These are phyloP conservation scores for Penicillium sp. DNA, from an alignment of 2,329 filamentous ascomycete species.

Conservation along the genomic window DNA sequence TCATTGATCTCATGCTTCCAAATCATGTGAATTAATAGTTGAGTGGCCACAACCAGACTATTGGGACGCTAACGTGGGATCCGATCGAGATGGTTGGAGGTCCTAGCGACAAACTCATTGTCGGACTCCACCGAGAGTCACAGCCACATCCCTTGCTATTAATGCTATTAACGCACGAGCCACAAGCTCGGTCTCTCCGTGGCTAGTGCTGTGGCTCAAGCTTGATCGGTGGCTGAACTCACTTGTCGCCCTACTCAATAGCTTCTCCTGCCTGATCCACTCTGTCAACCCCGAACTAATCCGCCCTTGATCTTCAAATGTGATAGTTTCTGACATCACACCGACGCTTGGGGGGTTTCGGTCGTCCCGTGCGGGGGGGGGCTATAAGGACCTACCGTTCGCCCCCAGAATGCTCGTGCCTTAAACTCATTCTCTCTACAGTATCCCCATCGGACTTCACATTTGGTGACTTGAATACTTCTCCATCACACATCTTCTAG, in stretches of 20 bases:
- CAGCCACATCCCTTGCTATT: conserved; percentile 13
- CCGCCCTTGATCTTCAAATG: conserved; percentile 29
- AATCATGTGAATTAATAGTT: conserved; percentile 16
- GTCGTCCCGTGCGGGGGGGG: conserved; percentile 14
- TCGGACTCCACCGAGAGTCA: not conserved
- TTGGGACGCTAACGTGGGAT: conserved; percentile 13
- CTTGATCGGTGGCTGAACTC: conserved; percentile 4
- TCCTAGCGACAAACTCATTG: not conserved
- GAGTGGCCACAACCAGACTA: conserved; percentile 9
- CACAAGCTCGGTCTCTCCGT: conserved; percentile 22
- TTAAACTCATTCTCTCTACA: too few species aligned
- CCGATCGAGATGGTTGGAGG: conserved; percentile 1
- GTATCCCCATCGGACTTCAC: not conserved
- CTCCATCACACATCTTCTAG: not conserved
- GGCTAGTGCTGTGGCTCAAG: conserved; percentile 21
- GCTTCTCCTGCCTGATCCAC: conserved; percentile 18
- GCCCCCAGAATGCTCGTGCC: conserved; percentile 4
- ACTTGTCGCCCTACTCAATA: conserved; percentile 19
- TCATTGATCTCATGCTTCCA: conserved; percentile 10
- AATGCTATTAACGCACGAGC: conserved; percentile 17
- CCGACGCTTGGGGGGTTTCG: conserved; percentile 17
- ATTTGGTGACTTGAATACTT: not conserved
- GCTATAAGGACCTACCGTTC: conserved; percentile 16
- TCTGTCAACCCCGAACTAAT: conserved; percentile 22
- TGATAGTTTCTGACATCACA: conserved; percentile 23